A percentile compares a stretch with the other conserved stretches of the same genome.
Evolutionary conservation across 2,329 filamentous ascomycete species (phyloP).

Genomic region (Trichoderma citrinoviride): DNA sequence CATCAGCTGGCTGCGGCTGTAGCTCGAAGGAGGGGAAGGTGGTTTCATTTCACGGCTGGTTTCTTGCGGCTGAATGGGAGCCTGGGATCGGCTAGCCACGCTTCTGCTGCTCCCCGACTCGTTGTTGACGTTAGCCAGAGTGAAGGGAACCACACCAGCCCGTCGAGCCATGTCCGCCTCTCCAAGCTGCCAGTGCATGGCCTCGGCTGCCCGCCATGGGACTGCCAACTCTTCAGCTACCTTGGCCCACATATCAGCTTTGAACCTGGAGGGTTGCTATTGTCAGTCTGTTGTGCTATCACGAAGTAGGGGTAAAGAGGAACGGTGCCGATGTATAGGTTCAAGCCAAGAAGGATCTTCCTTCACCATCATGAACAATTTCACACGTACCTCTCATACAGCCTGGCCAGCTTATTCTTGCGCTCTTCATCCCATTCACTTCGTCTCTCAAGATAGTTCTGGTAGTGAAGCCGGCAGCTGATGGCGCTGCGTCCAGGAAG

Average conservation of each 20-base stretch:
- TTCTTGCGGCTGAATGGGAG: slow-evolving; percentile 48
- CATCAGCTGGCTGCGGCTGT: slow-evolving; percentile 39
- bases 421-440: slow-evolving; percentile 97
- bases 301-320: too few relatives aligned
- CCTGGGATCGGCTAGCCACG: slow-evolving; percentile 40
- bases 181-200: slow-evolving; percentile 97
- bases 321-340: background rate
- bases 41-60: slow-evolving; percentile 44
- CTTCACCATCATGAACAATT: background rate
- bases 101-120: slow-evolving; percentile 42
- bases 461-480: slow-evolving; percentile 90
- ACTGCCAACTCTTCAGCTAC: slow-evolving; percentile 93
- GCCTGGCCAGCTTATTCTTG: slow-evolving; percentile 90
- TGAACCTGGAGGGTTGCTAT: slow-evolving; percentile 66
- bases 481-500: slow-evolving; percentile 89
- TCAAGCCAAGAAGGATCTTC: background rate
- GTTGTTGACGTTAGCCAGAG: slow-evolving; percentile 57
- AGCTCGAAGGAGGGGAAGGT: slow-evolving; percentile 42
- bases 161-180: slow-evolving; percentile 91
- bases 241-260: slow-evolving; percentile 96
- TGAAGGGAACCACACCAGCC: slow-evolving; percentile 85
- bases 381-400: slow-evolving; percentile 81
- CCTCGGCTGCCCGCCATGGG: slow-evolving; percentile 92
- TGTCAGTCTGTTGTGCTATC: background rate
- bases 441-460: slow-evolving; percentile 91